These are phyloP conservation scores for Colletotrichum eremochloae DNA, from an alignment of 2,329 filamentous ascomycete genomes.

Conservation along the genomic window DNA sequence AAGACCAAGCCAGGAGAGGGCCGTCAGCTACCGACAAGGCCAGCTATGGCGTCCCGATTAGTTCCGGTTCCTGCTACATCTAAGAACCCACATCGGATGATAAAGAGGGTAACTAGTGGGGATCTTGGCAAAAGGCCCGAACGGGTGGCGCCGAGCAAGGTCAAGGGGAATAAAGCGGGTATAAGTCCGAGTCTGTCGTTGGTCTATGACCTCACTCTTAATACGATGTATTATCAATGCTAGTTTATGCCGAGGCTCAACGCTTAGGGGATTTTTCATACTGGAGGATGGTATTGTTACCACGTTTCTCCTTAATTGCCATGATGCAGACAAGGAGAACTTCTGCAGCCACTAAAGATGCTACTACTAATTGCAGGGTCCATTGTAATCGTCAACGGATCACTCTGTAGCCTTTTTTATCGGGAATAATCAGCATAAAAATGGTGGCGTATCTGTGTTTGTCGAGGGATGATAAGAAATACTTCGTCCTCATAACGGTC, in stretches of 20 bases:
- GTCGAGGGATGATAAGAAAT: neutral
- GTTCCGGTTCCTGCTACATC: too few species aligned
- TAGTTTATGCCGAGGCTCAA: slow-evolving; percentile 28
- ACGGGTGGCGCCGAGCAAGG: slow-evolving; percentile 39
- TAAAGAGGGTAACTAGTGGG: slow-evolving; percentile 20
- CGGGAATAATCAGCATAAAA: neutral
- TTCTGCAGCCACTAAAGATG: neutral
- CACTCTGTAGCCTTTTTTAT: slow-evolving; percentile 13
- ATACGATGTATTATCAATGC: slow-evolving; percentile 24
- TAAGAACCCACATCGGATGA: slow-evolving; percentile 14
- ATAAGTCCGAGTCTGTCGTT: slow-evolving; percentile 7
- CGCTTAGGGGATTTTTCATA: neutral
- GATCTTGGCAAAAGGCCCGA: slow-evolving; percentile 40
- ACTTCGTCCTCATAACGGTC: neutral
- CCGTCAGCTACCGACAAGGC: too few species aligned
- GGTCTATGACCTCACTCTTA: neutral
- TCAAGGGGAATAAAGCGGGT: slow-evolving; percentile 37
- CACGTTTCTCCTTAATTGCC: slow-evolving; percentile 10
- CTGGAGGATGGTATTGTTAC: slow-evolving; percentile 14
- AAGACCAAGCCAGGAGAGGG: too few species aligned
- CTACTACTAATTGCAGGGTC: neutral
- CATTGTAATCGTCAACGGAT: neutral
- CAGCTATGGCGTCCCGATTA: too few species aligned
- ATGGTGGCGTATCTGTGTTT: neutral
- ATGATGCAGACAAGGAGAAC: neutral